Evolutionary conservation across 441 rosid species (phyloP).

Genomic region (Adansonia rubrostipa): DNA sequence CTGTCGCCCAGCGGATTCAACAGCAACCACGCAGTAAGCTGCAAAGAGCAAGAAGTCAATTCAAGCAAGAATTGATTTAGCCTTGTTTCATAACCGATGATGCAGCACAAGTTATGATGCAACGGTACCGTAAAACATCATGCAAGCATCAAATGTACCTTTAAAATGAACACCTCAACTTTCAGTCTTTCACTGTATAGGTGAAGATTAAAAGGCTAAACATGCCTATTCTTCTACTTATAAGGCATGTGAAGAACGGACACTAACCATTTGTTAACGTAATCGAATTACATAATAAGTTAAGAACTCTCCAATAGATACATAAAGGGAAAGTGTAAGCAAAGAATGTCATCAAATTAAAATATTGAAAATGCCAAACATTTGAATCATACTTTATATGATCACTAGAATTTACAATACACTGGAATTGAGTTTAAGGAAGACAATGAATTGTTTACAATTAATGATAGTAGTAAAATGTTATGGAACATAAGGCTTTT

Average conservation of each 20-base stretch:
- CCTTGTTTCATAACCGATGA: not conserved
- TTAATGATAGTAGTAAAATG: too few species aligned
- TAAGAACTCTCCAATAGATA: not conserved
- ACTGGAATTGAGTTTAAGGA: too few species aligned
- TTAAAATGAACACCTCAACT: not conserved
- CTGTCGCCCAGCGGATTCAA: slow-evolving; percentile 84
- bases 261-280: not conserved
- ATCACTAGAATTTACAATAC: not conserved
- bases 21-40: slow-evolving; percentile 97
- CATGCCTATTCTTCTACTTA: not conserved
- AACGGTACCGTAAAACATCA: not conserved
- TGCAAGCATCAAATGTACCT: not conserved
- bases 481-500: too few species aligned
- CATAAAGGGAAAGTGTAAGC: not conserved
- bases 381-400: not conserved
- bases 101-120: not conserved
- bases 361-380: not conserved
- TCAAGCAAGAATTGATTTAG: not conserved
- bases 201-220: not conserved
- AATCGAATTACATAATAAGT: not conserved
- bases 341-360: not conserved
- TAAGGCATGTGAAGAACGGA: not conserved
- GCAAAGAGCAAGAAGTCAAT: slow-evolving; percentile 38
- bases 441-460: too few species aligned
- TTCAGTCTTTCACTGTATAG: not conserved